Percentiles rank a stretch among this genome's conserved stretches.
Conservation (phyloP, 1,139 yeast species). For the Saccharomyces hybrid region DNA sequence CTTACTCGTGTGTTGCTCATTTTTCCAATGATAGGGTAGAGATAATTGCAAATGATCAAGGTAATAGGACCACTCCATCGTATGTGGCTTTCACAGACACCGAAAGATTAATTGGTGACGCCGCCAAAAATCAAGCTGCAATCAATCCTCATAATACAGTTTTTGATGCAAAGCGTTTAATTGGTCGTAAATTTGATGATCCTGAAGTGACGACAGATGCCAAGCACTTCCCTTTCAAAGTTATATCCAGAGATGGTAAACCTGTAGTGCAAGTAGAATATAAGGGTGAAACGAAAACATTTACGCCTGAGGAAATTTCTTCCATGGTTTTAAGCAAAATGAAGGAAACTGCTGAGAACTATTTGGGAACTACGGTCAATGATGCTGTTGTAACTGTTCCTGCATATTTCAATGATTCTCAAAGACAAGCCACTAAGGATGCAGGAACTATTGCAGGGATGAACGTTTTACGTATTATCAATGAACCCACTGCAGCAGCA, state of each 20-base stretch:
- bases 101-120: conserved; percentile 61
- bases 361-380: conserved; percentile 51
- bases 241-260: conserved; percentile 48
- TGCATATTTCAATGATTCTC: conserved; percentile 96
- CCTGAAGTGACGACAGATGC: conserved; percentile 49
- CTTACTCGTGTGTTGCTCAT: conserved; percentile 75
- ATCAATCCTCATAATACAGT: conserved; percentile 59
- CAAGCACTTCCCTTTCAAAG: conserved; percentile 57
- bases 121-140: conserved; percentile 65
- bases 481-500: conserved; percentile 97
- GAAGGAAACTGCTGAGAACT: conserved; percentile 61
- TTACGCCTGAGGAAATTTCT: conserved; percentile 60
- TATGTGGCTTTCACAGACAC: conserved; percentile 60
- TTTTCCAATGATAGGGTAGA: conserved; percentile 63
- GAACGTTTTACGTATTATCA: conserved; percentile 86
- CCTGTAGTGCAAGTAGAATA: conserved; percentile 54
- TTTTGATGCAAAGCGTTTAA: conserved; percentile 60
- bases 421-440: conserved; percentile 96
- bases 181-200: conserved; percentile 55
- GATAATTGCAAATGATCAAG: conserved; percentile 62
- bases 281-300: conserved; percentile 56
- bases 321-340: conserved; percentile 56
- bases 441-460: conserved; percentile 95
- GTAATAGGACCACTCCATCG: conserved; percentile 63
- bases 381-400: conserved; percentile 83